These are phyloP conservation scores for Debaryomyces coudertii DNA, from an alignment of 1,139 yeast species.

Conservation along the genomic window DNA sequence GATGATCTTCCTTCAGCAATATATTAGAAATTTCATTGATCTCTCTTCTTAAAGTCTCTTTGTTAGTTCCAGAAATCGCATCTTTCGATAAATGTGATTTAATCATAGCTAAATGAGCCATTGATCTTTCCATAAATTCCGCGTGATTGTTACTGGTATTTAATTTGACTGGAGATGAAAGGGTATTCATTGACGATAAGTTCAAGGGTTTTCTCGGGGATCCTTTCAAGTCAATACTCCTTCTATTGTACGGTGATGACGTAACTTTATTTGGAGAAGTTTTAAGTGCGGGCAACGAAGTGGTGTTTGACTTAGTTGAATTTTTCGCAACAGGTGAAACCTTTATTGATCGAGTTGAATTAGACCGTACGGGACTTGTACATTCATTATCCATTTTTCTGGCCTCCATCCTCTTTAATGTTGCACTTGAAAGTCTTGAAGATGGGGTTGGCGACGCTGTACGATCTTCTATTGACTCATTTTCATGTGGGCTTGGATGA, in stretches of 20 bases:
- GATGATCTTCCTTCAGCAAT: conserved; percentile 11
- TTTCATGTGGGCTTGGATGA: conserved; percentile 10
- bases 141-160: not conserved
- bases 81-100: conserved; percentile 14
- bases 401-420: conserved; percentile 37
- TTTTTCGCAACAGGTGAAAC: not conserved
- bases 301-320: conserved; percentile 1
- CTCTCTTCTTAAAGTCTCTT: conserved; percentile 11
- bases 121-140: conserved; percentile 16
- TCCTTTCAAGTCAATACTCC: conserved; percentile 9
- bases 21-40: conserved; percentile 15
- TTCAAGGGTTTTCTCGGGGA: conserved; percentile 5
- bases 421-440: conserved; percentile 32
- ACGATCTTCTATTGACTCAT: conserved; percentile 1
- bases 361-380: not conserved
- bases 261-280: not conserved
- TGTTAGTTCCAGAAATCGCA: conserved; percentile 16
- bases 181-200: not conserved
- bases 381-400: conserved; percentile 13
- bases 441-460: conserved; percentile 22
- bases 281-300: conserved; percentile 3
- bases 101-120: conserved; percentile 16
- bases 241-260: not conserved
- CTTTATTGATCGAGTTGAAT: not conserved
- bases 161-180: conserved; percentile 1